A percentile compares a stretch with the other conserved stretches of the same genome.
These are phyloP conservation scores for Ogataea nonfermentans DNA, from an alignment of 805 yeast species.

Conservation along the genomic window DNA sequence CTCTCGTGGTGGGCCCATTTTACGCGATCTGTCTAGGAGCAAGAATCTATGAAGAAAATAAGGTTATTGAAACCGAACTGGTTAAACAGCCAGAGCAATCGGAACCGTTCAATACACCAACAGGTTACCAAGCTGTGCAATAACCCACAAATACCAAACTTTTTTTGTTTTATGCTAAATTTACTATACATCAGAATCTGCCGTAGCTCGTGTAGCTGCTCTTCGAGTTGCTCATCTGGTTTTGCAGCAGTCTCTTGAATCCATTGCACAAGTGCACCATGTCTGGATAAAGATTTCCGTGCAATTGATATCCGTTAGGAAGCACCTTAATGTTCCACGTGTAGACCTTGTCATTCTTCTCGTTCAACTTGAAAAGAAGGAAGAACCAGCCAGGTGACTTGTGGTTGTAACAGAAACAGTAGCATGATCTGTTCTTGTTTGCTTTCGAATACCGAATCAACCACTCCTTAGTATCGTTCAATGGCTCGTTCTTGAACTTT, in stretches of 20 bases:
- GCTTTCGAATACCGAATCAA: constrained; percentile 87
- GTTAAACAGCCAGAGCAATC: constrained; percentile 1
- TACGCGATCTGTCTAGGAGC: constrained; percentile 8
- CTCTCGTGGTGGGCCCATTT: constrained; percentile 10
- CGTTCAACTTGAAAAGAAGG: constrained; percentile 78
- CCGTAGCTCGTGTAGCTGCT: constrained; percentile 22
- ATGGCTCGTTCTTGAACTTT: constrained; percentile 80
- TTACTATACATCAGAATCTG: constrained; percentile 17
- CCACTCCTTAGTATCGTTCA: constrained; percentile 80
- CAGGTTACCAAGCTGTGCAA: background rate
- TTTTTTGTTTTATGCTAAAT: background rate
- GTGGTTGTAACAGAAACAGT: constrained; percentile 87
- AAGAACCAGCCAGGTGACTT: constrained; percentile 93
- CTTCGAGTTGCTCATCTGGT: constrained; percentile 27
- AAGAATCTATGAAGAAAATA: constrained; percentile 16
- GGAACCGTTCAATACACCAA: background rate
- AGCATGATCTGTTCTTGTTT: constrained; percentile 84
- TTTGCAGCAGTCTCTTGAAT: constrained; percentile 58
- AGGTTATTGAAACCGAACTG: constrained; percentile 11
- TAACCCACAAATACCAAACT: background rate
- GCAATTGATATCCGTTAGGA: constrained; percentile 80
- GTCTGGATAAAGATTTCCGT: constrained; percentile 82
- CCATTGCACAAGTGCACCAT: constrained; percentile 90
- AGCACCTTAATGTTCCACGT: constrained; percentile 92
- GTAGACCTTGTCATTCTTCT: constrained; percentile 59